Conservation (phyloP, 495 filamentous ascomycete genomes). For the Neurospora tetraspora region DNA sequence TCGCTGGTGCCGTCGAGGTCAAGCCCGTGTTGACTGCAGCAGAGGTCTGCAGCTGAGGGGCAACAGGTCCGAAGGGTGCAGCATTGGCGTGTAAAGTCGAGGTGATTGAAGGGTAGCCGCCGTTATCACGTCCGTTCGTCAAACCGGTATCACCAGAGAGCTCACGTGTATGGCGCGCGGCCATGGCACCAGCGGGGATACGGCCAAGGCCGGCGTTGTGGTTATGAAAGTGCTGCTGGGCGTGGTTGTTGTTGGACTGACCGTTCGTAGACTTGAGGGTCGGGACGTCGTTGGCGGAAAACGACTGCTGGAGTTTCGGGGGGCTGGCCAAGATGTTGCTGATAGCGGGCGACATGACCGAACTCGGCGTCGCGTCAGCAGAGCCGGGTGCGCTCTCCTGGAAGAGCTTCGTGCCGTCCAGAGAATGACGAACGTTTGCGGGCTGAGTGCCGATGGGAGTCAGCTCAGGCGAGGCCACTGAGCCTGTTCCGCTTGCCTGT, state of each 20-base stretch:
- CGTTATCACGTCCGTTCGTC: constrained; percentile 37
- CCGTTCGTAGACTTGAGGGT: constrained; percentile 54
- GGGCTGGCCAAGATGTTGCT: constrained; percentile 40
- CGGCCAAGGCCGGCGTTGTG: constrained; percentile 75
- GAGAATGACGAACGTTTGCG: constrained; percentile 44
- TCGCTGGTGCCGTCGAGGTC: constrained; percentile 23
- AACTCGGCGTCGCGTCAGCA: constrained; percentile 11
- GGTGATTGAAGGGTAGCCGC: constrained; percentile 42
- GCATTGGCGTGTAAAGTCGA: constrained; percentile 72
- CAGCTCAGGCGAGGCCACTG: constrained; percentile 25
- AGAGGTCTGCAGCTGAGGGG: constrained; percentile 24
- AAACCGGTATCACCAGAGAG: constrained; percentile 38
- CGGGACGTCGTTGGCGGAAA: constrained; percentile 84
- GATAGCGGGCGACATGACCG: constrained; percentile 27
- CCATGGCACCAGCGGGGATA: constrained; percentile 53
- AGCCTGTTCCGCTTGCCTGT: constrained; percentile 22
- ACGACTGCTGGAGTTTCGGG: constrained; percentile 73
- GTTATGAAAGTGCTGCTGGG: constrained; percentile 71
- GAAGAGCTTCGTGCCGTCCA: constrained; percentile 28
- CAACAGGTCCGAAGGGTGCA: constrained; percentile 52
- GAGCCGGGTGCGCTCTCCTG: constrained; percentile 18
- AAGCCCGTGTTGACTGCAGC: constrained; percentile 23
- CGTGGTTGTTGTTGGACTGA: constrained; percentile 47
- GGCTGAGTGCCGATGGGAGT: constrained; percentile 35
- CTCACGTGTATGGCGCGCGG: constrained; percentile 58